Evolutionary conservation across 768 basidiomycete species (phyloP).

Genomic region (Harrya chromipes): DNA sequence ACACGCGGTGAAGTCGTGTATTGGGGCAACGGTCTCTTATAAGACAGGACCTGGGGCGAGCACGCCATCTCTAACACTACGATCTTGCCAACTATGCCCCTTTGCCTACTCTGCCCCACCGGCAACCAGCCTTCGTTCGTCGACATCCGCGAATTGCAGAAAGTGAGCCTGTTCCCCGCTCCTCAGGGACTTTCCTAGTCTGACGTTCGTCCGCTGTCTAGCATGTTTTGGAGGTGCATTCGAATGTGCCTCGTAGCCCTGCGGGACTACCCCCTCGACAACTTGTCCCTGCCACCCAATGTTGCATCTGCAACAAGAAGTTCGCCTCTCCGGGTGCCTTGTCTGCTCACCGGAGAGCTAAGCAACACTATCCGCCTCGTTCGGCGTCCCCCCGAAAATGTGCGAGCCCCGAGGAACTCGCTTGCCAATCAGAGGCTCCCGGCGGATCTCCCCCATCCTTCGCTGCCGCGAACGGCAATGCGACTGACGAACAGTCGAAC

Average conservation of each 20-base stretch:
- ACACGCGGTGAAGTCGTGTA: slow-evolving; percentile 34
- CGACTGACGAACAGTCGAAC: neutral
- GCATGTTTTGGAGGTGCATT: slow-evolving; percentile 23
- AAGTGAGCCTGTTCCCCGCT: slow-evolving; percentile 8
- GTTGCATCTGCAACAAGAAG: slow-evolving; percentile 26
- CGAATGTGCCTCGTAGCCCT: slow-evolving; percentile 2
- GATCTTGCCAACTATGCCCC: slow-evolving; percentile 21
- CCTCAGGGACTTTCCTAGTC: neutral
- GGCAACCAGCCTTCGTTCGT: slow-evolving; percentile 23
- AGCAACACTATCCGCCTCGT: slow-evolving; percentile 18
- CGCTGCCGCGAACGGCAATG: neutral
- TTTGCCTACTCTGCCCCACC: slow-evolving; percentile 23
- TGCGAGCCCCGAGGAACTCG: neutral
- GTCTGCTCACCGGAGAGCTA: slow-evolving; percentile 21
- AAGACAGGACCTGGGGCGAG: slow-evolving; percentile 20
- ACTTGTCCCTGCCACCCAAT: slow-evolving; percentile 12
- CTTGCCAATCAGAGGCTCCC: slow-evolving; percentile 3
- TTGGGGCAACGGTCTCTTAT: slow-evolving; percentile 31
- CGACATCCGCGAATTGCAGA: slow-evolving; percentile 16
- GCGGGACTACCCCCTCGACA: slow-evolving; percentile 1
- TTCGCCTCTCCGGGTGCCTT: slow-evolving; percentile 19
- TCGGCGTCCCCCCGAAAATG: slow-evolving; percentile 3
- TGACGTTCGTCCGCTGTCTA: slow-evolving; percentile 8
- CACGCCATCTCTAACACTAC: slow-evolving; percentile 12
- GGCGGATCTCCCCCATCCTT: neutral